Evolutionary conservation across 805 yeast genomes (phyloP).

Genomic region (Ogataea nakhonphanomensis): DNA sequence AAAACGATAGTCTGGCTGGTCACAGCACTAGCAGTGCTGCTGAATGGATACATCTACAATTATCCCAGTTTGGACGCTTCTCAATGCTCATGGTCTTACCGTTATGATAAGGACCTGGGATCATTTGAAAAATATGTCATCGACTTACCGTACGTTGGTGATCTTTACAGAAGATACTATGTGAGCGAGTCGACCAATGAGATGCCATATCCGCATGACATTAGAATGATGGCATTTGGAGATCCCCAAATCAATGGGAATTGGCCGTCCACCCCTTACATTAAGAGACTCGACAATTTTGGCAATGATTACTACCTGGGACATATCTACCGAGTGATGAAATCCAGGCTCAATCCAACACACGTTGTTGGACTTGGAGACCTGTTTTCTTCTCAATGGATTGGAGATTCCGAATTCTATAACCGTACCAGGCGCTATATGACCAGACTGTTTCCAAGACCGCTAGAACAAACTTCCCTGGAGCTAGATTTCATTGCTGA

Average conservation of each 20-base stretch:
- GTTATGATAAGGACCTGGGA: conserved; percentile 20
- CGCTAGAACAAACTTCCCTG: conserved; percentile 45
- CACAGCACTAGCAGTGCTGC: conserved; percentile 38
- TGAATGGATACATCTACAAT: conserved; percentile 67
- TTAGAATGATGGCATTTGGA: conserved; percentile 79
- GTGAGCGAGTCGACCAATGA: conserved; percentile 19
- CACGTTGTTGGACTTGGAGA: conserved; percentile 93
- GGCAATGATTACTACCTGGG: conserved; percentile 91
- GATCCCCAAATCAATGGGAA: conserved; percentile 97
- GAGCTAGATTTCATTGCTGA: conserved; percentile 44
- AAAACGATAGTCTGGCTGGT: conserved; percentile 24
- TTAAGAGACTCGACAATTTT: conserved; percentile 73
- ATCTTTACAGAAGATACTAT: conserved; percentile 30
- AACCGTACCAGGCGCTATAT: conserved; percentile 73
- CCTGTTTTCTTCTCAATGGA: conserved; percentile 92
- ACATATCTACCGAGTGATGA: conserved; percentile 72
- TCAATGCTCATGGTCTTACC: conserved; percentile 59
- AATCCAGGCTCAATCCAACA: conserved; percentile 60
- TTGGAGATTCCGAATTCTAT: conserved; percentile 78
- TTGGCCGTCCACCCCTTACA: conserved; percentile 65
- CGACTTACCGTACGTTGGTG: conserved; percentile 34
- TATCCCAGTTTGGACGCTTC: conserved; percentile 62
- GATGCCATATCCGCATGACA: conserved; percentile 24
- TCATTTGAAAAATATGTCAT: conserved; percentile 19
- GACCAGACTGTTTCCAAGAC: conserved; percentile 64